phyloP scores from a whole-genome alignment of 2,329 filamentous ascomycete genomes.

The Pseudocercospora fijiensis region DNA sequence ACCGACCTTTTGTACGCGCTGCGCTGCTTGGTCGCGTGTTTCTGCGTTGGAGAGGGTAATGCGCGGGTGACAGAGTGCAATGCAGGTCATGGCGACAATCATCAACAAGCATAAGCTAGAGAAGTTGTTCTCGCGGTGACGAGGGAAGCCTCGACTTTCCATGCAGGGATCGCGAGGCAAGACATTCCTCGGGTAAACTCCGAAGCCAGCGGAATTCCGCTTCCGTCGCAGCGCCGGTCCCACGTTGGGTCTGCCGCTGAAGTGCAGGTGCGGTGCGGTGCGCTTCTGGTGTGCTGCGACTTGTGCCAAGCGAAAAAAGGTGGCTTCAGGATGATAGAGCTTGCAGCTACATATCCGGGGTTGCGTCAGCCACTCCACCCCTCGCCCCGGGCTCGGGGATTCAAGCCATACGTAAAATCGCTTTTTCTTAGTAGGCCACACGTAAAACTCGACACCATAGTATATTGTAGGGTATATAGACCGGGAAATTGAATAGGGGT shows the following conservation, averaged over 20 bases:
- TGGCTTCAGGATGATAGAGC: neutral
- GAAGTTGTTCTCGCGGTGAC: neutral
- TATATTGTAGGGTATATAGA: too few relatives aligned
- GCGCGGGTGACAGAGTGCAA: conserved; percentile 14
- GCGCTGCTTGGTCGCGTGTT: neutral
- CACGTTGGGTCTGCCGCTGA: neutral
- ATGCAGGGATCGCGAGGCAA: neutral
- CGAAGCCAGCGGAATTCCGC: neutral
- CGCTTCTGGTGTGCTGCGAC: neutral
- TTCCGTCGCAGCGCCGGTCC: neutral
- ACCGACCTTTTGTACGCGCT: conserved; percentile 8
- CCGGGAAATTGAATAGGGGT: too few relatives aligned
- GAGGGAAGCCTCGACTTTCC: conserved; percentile 8
- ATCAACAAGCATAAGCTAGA: conserved; percentile 7
- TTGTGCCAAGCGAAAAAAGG: neutral
- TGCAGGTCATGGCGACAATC: conserved; percentile 9
- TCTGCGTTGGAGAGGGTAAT: conserved; percentile 11
- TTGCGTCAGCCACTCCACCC: too few relatives aligned
- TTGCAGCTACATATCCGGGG: neutral
- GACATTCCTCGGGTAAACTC: neutral
- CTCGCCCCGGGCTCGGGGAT: too few relatives aligned
- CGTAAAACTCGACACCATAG: too few relatives aligned
- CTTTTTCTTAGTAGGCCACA: too few relatives aligned
- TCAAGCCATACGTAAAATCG: too few relatives aligned
- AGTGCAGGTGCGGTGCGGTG: neutral